Percentiles rank a stretch among this genome's conserved stretches.
Evolutionary conservation across 768 basidiomycete genomes (phyloP).

Genomic region (Tricholoma sp.): DNA sequence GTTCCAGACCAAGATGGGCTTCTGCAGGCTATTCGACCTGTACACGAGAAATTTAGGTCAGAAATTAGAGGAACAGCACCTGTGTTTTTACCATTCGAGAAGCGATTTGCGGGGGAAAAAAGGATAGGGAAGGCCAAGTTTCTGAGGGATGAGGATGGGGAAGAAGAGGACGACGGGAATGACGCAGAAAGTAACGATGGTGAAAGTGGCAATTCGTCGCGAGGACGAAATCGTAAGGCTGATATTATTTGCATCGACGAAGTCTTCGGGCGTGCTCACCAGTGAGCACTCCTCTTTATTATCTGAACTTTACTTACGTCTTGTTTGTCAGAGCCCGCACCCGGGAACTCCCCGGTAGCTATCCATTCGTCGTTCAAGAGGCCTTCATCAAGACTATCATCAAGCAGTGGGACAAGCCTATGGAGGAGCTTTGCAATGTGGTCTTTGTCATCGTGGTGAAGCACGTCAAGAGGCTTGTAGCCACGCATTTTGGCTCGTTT

Average conservation of each 20-base stretch:
- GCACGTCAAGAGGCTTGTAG: slow-evolving; percentile 39
- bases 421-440: slow-evolving; percentile 36
- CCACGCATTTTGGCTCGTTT: slow-evolving; percentile 44
- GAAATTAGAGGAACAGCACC: slow-evolving; percentile 52
- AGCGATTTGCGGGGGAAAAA: slow-evolving; percentile 8
- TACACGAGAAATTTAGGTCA: slow-evolving; percentile 40
- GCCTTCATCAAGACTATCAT: slow-evolving; percentile 43
- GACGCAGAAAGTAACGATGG: neutral
- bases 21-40: slow-evolving; percentile 48
- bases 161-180: slow-evolving; percentile 5
- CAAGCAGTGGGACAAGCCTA: slow-evolving; percentile 44
- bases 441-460: slow-evolving; percentile 32
- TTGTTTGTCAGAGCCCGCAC: slow-evolving; percentile 49
- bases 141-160: slow-evolving; percentile 35
- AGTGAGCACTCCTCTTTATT: slow-evolving; percentile 29
- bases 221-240: neutral
- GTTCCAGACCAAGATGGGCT: slow-evolving; percentile 47
- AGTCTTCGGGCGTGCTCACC: slow-evolving; percentile 39
- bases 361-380: slow-evolving; percentile 57
- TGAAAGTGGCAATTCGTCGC: too few relatives aligned
- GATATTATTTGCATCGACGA: slow-evolving; percentile 45
- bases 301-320: neutral
- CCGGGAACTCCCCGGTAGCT: slow-evolving; percentile 64
- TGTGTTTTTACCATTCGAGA: slow-evolving; percentile 47
- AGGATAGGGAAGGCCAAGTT: slow-evolving; percentile 23